Conservation (phyloP, 176 grass and related monocot species). For the Cocos nucifera region DNA sequence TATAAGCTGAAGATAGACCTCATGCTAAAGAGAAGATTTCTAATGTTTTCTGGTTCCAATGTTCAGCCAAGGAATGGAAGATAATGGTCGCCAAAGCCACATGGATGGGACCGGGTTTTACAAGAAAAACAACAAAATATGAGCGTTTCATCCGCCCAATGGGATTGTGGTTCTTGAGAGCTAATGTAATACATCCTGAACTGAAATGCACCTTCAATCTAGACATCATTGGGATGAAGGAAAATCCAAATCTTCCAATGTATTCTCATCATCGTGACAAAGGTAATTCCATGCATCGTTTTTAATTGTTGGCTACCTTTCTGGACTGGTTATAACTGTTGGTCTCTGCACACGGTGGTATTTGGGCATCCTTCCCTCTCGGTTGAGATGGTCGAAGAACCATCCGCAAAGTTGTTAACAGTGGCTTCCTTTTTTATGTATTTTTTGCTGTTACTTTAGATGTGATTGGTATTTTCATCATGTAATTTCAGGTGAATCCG, state of each 20-base stretch:
- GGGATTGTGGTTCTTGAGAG: slow-evolving; percentile 72
- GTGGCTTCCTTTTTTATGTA: no score
- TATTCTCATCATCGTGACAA: slow-evolving; percentile 78
- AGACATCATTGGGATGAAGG: slow-evolving; percentile 79
- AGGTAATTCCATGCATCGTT: slow-evolving; percentile 22
- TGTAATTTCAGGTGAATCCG: slow-evolving; percentile 53
- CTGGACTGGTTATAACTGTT: no score
- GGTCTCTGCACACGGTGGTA: no score
- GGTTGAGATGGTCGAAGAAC: no score
- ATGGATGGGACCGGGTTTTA: slow-evolving; percentile 73
- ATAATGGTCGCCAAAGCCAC: slow-evolving; percentile 86
- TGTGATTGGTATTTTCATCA: no score
- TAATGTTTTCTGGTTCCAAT: no score
- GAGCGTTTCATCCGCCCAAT: slow-evolving; percentile 70
- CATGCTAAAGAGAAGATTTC: no score
- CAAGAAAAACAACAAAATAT: slow-evolving; percentile 77
- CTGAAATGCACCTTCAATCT: slow-evolving; percentile 87
- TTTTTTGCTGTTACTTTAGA: not conserved
- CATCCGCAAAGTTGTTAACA: no score
- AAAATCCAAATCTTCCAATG: slow-evolving; percentile 85
- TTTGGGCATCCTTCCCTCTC: no score
- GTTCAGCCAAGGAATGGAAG: slow-evolving; percentile 84
- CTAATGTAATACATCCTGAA: slow-evolving; percentile 75
- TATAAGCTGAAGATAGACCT: no score
- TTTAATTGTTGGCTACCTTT: no score